phyloP scores from a whole-genome alignment of 768 basidiomycete species.

The Mrakia frigida region DNA sequence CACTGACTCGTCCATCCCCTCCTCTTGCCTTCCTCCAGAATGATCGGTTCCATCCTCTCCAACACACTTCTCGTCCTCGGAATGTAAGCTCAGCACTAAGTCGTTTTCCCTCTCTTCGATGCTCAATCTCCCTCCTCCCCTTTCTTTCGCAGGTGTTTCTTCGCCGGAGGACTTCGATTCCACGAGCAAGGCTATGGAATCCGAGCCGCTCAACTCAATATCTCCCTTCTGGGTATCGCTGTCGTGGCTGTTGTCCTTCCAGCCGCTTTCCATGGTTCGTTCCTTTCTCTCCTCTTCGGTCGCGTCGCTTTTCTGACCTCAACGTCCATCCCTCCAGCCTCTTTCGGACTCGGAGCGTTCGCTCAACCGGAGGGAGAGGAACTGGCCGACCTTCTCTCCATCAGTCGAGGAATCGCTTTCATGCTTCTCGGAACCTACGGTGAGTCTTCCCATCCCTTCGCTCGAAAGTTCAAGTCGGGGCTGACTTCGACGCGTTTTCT shows the following conservation, averaged over 20 bases:
- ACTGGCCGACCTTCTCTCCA: conserved; percentile 13
- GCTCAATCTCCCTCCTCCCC: not conserved
- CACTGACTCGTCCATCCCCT: not conserved
- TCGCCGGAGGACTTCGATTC: conserved; percentile 30
- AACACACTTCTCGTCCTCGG: conserved; percentile 32
- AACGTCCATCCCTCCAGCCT: too few species aligned
- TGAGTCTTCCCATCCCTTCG: not conserved
- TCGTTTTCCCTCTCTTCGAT: not conserved
- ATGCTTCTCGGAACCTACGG: conserved; percentile 28
- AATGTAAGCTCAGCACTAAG: not conserved
- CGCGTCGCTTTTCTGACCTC: too few species aligned
- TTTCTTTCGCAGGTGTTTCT: conserved; percentile 1
- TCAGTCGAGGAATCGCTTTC: conserved; percentile 28
- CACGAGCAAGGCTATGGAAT: conserved; percentile 33
- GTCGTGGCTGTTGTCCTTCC: conserved; percentile 29
- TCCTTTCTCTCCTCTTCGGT: too few species aligned
- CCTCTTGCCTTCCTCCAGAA: not conserved
- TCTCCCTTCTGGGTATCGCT: conserved; percentile 29
- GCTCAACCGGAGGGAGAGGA: conserved; percentile 9
- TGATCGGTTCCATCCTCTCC: conserved; percentile 32
- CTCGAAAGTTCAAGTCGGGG: not conserved
- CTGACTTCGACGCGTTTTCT: not conserved
- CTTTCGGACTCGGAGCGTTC: not conserved
- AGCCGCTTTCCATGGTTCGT: conserved; percentile 6
- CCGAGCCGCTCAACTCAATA: conserved; percentile 32